A percentile compares a stretch with the other conserved stretches of the same genome.
phyloP scores from a whole-genome alignment of 352 stramenopile genomes.

The Phytophthora macrochlamydospora region DNA sequence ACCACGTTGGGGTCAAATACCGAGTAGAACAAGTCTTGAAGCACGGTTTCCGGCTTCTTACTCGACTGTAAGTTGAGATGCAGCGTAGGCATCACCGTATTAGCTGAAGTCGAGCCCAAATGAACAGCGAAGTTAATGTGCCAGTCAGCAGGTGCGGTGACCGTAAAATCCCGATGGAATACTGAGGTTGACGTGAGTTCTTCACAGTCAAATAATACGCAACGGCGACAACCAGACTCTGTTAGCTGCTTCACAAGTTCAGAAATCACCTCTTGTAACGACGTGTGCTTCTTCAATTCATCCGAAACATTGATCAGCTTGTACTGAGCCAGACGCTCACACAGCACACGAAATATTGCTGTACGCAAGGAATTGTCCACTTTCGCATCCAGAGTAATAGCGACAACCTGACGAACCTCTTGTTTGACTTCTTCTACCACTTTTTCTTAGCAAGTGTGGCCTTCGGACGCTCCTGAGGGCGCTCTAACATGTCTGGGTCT shows the following conservation, averaged over 20 bases:
- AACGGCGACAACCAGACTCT: slow-evolving; percentile 23
- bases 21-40: slow-evolving; percentile 28
- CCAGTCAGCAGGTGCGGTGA: slow-evolving; percentile 16
- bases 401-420: slow-evolving; percentile 22
- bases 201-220: slow-evolving; percentile 34
- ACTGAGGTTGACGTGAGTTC: slow-evolving; percentile 14
- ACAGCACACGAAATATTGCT: slow-evolving; percentile 10
- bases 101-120: slow-evolving; percentile 1
- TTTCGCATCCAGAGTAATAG: slow-evolving; percentile 19
- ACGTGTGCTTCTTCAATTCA: slow-evolving; percentile 8
- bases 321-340: slow-evolving; percentile 28
- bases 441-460: background rate
- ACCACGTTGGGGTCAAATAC: slow-evolving; percentile 46
- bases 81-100: slow-evolving; percentile 9
- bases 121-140: slow-evolving; percentile 29
- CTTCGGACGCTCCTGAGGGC: background rate
- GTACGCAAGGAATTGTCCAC: slow-evolving; percentile 3
- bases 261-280: slow-evolving; percentile 6
- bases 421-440: background rate
- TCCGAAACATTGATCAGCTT: slow-evolving; percentile 36
- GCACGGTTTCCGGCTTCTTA: slow-evolving; percentile 2
- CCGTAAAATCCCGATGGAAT: slow-evolving; percentile 23
- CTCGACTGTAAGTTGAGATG: slow-evolving; percentile 8
- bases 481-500: slow-evolving; percentile 1
- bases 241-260: slow-evolving; percentile 23